These are phyloP conservation scores for Dysphania ambrosioides DNA, from an alignment of 148 eudicot species.

Conservation along the genomic window DNA sequence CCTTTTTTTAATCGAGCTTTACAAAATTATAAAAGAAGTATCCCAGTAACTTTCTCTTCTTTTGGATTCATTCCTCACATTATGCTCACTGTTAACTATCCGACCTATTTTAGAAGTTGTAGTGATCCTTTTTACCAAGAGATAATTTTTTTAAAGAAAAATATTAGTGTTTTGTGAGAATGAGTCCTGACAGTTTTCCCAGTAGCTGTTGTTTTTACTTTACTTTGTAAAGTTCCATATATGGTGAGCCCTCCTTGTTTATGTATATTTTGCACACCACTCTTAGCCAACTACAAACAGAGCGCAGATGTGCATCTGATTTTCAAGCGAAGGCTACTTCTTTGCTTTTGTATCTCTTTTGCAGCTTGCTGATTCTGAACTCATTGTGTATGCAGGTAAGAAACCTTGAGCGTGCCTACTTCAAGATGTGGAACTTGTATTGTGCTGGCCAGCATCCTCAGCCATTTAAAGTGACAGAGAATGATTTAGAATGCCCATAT, in stretches of 20 bases:
- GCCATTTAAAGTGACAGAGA: constrained; percentile 75
- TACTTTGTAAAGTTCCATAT: neutral
- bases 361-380: constrained; percentile 9
- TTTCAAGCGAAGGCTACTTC: neutral
- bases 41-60: neutral
- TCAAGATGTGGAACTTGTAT: constrained; percentile 88
- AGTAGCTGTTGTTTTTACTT: neutral
- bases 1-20: neutral
- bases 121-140: neutral
- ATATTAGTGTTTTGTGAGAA: too few relatives aligned
- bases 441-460: constrained; percentile 79
- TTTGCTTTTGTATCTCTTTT: neutral
- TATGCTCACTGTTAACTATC: too few relatives aligned
- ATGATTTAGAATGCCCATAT: constrained; percentile 61
- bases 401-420: constrained; percentile 79
- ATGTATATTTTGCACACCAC: neutral
- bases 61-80: neutral
- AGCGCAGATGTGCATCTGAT: neutral
- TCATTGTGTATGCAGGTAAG: constrained; percentile 47
- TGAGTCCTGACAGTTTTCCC: neutral
- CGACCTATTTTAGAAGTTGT: neutral
- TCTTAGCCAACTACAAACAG: neutral
- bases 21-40: neutral
- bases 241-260: neutral
- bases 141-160: too few relatives aligned